phyloP scores from a whole-genome alignment of 805 yeast species.

The Helenozyma baotianmanensis region DNA sequence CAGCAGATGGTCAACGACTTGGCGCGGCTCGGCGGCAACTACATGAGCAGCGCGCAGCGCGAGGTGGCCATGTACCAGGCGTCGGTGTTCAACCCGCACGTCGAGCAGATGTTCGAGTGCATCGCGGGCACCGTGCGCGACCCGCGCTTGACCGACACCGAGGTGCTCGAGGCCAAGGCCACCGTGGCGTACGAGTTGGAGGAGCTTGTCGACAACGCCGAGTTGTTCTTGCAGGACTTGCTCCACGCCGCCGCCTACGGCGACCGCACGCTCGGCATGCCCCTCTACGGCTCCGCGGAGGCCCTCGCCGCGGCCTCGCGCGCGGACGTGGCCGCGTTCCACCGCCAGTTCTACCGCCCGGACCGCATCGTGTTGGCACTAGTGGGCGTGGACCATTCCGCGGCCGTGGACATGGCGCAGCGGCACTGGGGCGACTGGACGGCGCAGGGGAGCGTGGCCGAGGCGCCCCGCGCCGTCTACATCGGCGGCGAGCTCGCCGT shows the following conservation, averaged over 20 bases:
- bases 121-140: conserved; percentile 72
- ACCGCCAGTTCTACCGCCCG: conserved; percentile 67
- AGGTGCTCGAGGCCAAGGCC: conserved; percentile 65
- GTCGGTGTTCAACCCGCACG: conserved; percentile 83
- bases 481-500: conserved; percentile 46
- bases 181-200: conserved; percentile 78
- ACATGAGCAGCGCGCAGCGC: conserved; percentile 87
- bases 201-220: conserved; percentile 81
- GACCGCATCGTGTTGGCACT: conserved; percentile 80
- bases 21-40: conserved; percentile 86
- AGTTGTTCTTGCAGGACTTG: conserved; percentile 82
- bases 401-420: conserved; percentile 61
- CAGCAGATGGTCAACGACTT: conserved; percentile 69
- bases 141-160: conserved; percentile 66
- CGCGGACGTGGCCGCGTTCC: conserved; percentile 53
- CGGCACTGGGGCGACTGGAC: conserved; percentile 62
- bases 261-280: conserved; percentile 75
- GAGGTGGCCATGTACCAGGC: conserved; percentile 94
- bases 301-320: conserved; percentile 52
- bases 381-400: conserved; percentile 73
- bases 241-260: conserved; percentile 78
- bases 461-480: conserved; percentile 38
- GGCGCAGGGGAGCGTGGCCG: too few species aligned
- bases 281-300: conserved; percentile 76
- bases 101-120: conserved; percentile 70